Conservation (phyloP, 441 rosid species). For the Cnidoscolus chayamansa region DNA sequence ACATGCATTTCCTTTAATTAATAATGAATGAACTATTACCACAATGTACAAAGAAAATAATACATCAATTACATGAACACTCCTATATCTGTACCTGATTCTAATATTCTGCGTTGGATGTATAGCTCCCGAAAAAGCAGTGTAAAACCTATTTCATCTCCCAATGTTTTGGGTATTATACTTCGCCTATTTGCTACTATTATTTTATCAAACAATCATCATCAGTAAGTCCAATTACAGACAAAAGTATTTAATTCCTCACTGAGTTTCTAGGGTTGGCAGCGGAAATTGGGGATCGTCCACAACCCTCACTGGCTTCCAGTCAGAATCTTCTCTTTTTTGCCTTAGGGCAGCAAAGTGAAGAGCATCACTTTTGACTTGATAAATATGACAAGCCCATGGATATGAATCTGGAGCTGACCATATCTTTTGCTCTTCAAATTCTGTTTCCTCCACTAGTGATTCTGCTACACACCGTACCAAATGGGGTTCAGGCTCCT, state of each 20-base stretch:
- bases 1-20: too few relatives aligned
- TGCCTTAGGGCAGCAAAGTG: conserved; percentile 84
- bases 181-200: too few relatives aligned
- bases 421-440: conserved; percentile 94
- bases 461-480: conserved; percentile 70
- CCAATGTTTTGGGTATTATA: too few relatives aligned
- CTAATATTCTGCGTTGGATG: too few relatives aligned
- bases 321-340: conserved; percentile 63
- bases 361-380: conserved; percentile 81
- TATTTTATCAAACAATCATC: too few relatives aligned
- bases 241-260: neutral
- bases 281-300: conserved; percentile 39
- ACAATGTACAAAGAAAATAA: too few relatives aligned
- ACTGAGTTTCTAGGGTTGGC: conserved; percentile 1
- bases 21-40: too few relatives aligned
- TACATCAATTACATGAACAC: too few relatives aligned
- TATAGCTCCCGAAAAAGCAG: too few relatives aligned
- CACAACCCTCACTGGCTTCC: conserved; percentile 75
- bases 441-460: conserved; percentile 62
- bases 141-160: too few relatives aligned
- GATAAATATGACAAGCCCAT: conserved; percentile 92
- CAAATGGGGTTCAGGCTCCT: conserved; percentile 61
- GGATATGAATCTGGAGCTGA: conserved; percentile 80
- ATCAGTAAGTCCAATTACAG: neutral
- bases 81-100: too few relatives aligned